phyloP scores from a whole-genome alignment of 2,329 filamentous ascomycete genomes.

The Helicocarpus griseus region DNA sequence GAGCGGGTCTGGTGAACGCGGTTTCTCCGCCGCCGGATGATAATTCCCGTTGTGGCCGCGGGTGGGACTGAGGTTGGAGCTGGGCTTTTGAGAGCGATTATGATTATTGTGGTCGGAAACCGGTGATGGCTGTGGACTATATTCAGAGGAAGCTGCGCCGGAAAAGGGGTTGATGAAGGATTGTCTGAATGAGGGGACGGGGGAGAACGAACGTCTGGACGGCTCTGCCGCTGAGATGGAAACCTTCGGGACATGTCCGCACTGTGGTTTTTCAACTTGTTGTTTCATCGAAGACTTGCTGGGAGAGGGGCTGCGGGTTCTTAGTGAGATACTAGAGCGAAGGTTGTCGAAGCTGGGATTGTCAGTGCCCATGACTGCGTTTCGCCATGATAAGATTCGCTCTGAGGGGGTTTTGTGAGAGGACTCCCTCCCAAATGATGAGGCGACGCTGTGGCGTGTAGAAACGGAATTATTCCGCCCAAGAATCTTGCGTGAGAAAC shows the following conservation, averaged over 20 bases:
- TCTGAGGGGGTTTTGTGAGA: constrained; percentile 50
- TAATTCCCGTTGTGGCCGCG: too few species aligned
- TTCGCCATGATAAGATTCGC: constrained; percentile 80
- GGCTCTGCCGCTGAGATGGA: constrained; percentile 13
- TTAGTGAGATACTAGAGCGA: constrained; percentile 18
- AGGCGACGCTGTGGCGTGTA: constrained; percentile 42
- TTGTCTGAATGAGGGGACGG: neutral
- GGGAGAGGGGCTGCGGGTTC: constrained; percentile 40
- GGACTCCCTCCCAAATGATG: constrained; percentile 36
- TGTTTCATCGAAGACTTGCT: constrained; percentile 29
- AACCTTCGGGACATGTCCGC: neutral
- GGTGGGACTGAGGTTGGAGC: neutral
- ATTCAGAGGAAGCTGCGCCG: constrained; percentile 8
- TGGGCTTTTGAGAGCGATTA: neutral
- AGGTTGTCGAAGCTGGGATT: constrained; percentile 39
- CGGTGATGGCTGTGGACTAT: neutral
- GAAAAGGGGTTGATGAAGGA: neutral
- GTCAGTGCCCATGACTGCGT: constrained; percentile 50
- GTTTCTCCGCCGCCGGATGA: too few species aligned
- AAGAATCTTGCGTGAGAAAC: constrained; percentile 60
- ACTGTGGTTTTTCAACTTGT: constrained; percentile 2
- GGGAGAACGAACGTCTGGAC: constrained; percentile 20
- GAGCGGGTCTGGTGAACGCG: constrained; percentile 31
- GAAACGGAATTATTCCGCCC: constrained; percentile 47
- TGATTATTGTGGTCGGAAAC: neutral